A percentile compares a stretch with the other conserved stretches of the same genome.
These are phyloP conservation scores for Curvularia spicifera DNA, from an alignment of 2,329 filamentous ascomycete species.

Conservation along the genomic window DNA sequence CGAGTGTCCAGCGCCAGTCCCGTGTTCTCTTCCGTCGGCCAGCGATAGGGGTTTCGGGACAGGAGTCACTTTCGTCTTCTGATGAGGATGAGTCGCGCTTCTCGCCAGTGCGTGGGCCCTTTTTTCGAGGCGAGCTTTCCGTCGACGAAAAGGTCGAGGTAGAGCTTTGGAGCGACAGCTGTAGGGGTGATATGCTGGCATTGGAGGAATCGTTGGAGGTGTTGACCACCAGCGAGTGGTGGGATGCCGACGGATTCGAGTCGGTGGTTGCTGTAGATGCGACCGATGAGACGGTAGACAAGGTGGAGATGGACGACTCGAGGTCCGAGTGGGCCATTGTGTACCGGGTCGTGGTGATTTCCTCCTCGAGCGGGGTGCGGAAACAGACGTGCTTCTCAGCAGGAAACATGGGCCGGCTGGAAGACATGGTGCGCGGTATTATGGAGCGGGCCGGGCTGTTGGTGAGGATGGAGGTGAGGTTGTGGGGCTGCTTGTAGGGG, in stretches of 20 bases:
- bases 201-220: slow-evolving; percentile 20
- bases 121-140: slow-evolving; percentile 34
- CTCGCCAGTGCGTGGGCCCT: slow-evolving; percentile 44
- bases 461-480: slow-evolving; percentile 54
- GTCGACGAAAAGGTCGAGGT: slow-evolving; percentile 28
- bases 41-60: slow-evolving; percentile 61
- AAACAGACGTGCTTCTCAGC: slow-evolving; percentile 65
- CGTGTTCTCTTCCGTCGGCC: slow-evolving; percentile 60
- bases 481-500: slow-evolving; percentile 56
- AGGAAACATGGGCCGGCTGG: slow-evolving; percentile 58
- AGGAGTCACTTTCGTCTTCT: slow-evolving; percentile 58
- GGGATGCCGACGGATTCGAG: slow-evolving; percentile 22
- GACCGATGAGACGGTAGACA: slow-evolving; percentile 32
- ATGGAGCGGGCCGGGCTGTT: slow-evolving; percentile 53
- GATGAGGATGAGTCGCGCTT: slow-evolving; percentile 55
- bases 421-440: slow-evolving; percentile 50
- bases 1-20: slow-evolving; percentile 65
- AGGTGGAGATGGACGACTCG: slow-evolving; percentile 49
- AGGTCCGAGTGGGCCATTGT: slow-evolving; percentile 64
- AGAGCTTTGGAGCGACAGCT: slow-evolving; percentile 13
- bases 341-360: slow-evolving; percentile 63
- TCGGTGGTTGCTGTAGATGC: slow-evolving; percentile 18
- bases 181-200: slow-evolving; percentile 24
- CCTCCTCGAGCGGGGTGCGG: slow-evolving; percentile 62
- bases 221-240: slow-evolving; percentile 22